Base-by-base conservation (phyloP, 2,329 filamentous ascomycete genomes). In the Monosporascus ibericus region DNA sequence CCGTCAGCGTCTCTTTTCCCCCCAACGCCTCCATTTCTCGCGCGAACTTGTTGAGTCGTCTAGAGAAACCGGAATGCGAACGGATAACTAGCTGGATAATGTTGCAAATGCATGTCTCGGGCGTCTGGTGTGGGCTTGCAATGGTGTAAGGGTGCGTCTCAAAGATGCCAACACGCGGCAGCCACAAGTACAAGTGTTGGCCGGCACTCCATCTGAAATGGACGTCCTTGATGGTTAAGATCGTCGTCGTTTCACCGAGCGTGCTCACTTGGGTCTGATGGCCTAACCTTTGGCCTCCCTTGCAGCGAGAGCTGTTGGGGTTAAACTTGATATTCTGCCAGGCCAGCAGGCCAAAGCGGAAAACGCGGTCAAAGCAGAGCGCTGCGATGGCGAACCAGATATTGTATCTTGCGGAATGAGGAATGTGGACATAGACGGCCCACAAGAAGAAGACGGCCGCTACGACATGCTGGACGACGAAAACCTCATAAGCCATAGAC, bases 401-500 rank as follows among this genome's bases (percentile, higher is more conserved):
- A 51, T 86, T 82, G 62, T 82, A 81, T 27, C 71, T 73, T 6
- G 84, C 79, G 47, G 79, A 77, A 7, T 63, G 61, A 1, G 86
- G 85, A 3, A 86, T 76, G 63, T 90, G 86, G 38, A 77, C 69
- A 60, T 85, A 82, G 9, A 88, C 67, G 40, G 86, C 72, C 70
- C 80, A 86, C 38, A 88, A 69, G 60, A 89, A 79, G 24, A 85
- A 63, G 30, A 79, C 73, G 52, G 83, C 83, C 3, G 82, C 79
- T 17, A 80, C 65, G 25, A 88, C 70, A 63, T 90, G 86, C 66
- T 90, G 86, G 3, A 82, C 59, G 17, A 89, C 78, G 63, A 88
- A 90, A 0, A 87, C 54, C 69, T 90, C 86, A 64, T 89, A 89
- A 6, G 77, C 76, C 70, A 84, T 73, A n/a, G 81, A 76, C 5